Conservation (phyloP, 2,329 filamentous ascomycete genomes). For the Trichophaea hybrida region DNA sequence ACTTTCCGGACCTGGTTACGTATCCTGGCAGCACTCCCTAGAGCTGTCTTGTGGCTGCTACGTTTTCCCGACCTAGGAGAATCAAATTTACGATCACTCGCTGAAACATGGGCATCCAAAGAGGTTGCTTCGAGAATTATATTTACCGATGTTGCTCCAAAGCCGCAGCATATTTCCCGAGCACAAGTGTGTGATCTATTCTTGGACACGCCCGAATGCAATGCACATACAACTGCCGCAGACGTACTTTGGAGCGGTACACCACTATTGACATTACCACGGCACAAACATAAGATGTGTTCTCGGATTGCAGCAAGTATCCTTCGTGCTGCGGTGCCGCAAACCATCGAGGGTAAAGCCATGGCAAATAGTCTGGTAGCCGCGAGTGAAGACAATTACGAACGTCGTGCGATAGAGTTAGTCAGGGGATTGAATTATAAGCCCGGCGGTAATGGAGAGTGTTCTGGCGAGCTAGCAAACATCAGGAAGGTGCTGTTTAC, state of each 20-base stretch:
- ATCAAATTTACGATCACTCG: slow-evolving; percentile 65
- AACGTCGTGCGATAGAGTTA: slow-evolving; percentile 57
- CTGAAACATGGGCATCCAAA: slow-evolving; percentile 65
- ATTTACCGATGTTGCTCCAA: slow-evolving; percentile 94
- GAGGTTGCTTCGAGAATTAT: slow-evolving; percentile 75
- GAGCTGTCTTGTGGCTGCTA: slow-evolving; percentile 87
- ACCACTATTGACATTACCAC: slow-evolving; percentile 73
- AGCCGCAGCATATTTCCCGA: slow-evolving; percentile 81
- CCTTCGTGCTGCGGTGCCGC: slow-evolving; percentile 73
- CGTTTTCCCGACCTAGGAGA: slow-evolving; percentile 91
- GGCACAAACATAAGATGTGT: slow-evolving; percentile 98
- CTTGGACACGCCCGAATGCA: slow-evolving; percentile 93
- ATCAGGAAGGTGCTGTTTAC: slow-evolving; percentile 71
- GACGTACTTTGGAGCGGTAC: slow-evolving; percentile 95
- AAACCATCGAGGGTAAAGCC: slow-evolving; percentile 48
- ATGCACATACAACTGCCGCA: slow-evolving; percentile 92
- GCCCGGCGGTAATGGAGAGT: slow-evolving; percentile 38
- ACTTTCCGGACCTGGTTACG: slow-evolving; percentile 93
- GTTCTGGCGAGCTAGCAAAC: slow-evolving; percentile 57
- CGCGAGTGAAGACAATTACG: slow-evolving; percentile 65
- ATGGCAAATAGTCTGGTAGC: slow-evolving; percentile 60
- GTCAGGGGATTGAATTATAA: slow-evolving; percentile 50
- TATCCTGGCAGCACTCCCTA: slow-evolving; percentile 71
- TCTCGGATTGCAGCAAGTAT: slow-evolving; percentile 96
- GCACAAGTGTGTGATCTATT: slow-evolving; percentile 89